phyloP scores from a whole-genome alignment of 148 eudicot species.

The Heliosperma pusillum region DNA sequence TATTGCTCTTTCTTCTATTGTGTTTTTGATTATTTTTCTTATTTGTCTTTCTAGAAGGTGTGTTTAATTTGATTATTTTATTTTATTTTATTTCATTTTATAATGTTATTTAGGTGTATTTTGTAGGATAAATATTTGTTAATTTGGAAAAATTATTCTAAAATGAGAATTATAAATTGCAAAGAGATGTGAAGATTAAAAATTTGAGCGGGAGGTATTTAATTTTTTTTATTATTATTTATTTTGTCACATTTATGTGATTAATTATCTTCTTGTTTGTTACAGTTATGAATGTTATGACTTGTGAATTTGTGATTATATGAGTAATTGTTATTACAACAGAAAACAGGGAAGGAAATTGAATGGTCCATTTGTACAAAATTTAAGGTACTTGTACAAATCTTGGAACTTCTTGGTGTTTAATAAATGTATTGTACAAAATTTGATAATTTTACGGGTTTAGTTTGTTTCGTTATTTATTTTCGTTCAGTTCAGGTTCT shows the following conservation, averaged over 20 bases:
- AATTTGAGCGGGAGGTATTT: not conserved
- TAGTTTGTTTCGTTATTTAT: not conserved
- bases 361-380: slow-evolving; percentile 17
- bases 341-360: not conserved
- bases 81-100: too few relatives aligned
- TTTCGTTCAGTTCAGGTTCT: not conserved
- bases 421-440: not conserved
- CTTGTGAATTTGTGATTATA: too few relatives aligned
- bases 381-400: not conserved
- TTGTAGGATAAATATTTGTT: slow-evolving; percentile 9
- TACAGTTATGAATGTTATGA: too few relatives aligned
- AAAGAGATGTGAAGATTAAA: slow-evolving; percentile 2
- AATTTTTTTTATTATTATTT: not conserved
- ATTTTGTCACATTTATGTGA: not conserved
- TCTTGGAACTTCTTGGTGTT: not conserved
- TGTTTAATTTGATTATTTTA: slow-evolving; percentile 29
- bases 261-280: too few relatives aligned
- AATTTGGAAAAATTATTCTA: not conserved
- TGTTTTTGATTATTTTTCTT: slow-evolving; percentile 72
- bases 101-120: not conserved
- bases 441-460: not conserved
- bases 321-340: slow-evolving; percentile 8
- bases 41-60: slow-evolving; percentile 70
- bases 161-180: not conserved
- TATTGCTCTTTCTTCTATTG: slow-evolving; percentile 80